Base-by-base conservation (phyloP, 1,284 basidiomycete genomes). In the Papiliotrema flavescens region DNA sequence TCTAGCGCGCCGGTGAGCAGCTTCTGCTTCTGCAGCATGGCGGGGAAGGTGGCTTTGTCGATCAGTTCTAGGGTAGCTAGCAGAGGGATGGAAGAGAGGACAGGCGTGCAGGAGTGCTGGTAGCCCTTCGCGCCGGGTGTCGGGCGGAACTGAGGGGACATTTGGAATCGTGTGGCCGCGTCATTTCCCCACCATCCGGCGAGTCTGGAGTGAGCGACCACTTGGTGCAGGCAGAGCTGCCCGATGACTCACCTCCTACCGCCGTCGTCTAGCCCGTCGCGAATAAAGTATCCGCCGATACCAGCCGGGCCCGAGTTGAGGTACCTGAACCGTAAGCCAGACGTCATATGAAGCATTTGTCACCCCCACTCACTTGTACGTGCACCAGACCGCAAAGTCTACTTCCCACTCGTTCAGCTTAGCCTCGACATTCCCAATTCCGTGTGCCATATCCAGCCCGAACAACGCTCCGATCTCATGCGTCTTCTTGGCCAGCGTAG, bases 141-240 rank as follows among this genome's bases (percentile, higher is more conserved):
- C 2, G 93, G 87, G 39, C 84, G 83, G 76, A 97, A 98, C 48
- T 75, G 79, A 19, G 86, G 80, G 17, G 87, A 86, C 95, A 98
- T 98, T 55, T 84, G 80, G 79, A 99, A 98, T 39, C 96, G 86
- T 37, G 90, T 94, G 54, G 79, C 73, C 22, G 85, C 81, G 68
- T 93, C 85, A 74, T 98, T 92, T 45, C 96, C 95, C 91, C 93
- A 99, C 95, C 95, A 99, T 35, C 96, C 95, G 22, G 92, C 87
- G 55, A 87, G 85, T 68, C 94, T 91, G 65, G n/a, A 11, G 37
- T 37, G 19, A 44, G 42, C 20, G 23, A 8, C 5, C 19, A 44
- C 8, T 44, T 8, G n/a, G n/a, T 11, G 13, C 13, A 11, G 40
- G 40, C 20, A 13, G 13, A 15, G n/a, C 40, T n/a, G n/a, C n/a